These are phyloP conservation scores for Vigna angularis DNA, from an alignment of 306 rosid species.

Conservation along the genomic window DNA sequence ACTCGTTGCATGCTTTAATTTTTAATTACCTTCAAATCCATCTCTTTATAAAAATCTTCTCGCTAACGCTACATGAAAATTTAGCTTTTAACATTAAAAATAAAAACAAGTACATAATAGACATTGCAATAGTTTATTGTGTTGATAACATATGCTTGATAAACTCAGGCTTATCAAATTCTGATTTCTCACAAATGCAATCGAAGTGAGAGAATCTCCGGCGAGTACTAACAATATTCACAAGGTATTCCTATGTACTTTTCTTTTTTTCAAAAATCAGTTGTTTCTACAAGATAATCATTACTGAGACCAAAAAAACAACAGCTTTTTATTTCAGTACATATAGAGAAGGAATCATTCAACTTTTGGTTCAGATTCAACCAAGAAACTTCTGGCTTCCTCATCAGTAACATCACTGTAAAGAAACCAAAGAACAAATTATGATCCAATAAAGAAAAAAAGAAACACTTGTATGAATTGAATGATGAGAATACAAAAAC, in stretches of 20 bases:
- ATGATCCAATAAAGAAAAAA: slow-evolving; percentile 6
- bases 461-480: slow-evolving; percentile 1
- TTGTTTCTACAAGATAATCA: not conserved
- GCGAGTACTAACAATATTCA: not conserved
- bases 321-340: slow-evolving; percentile 7
- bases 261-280: not conserved
- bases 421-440: slow-evolving; percentile 42
- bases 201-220: not conserved
- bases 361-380: slow-evolving; percentile 60
- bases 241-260: not conserved
- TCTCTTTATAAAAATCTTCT: too few relatives aligned
- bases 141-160: not conserved
- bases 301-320: not conserved
- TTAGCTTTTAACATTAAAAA: too few relatives aligned
- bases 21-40: too few relatives aligned
- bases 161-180: not conserved
- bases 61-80: too few relatives aligned
- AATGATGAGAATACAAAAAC: slow-evolving; percentile 45
- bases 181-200: not conserved
- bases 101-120: too few relatives aligned
- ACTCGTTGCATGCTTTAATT: too few relatives aligned
- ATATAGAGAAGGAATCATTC: slow-evolving; percentile 37
- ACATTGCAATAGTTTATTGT: too few relatives aligned
- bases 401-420: slow-evolving; percentile 83
- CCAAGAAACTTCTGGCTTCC: slow-evolving; percentile 72